Evolutionary conservation across 257 asterid species (phyloP), one percentile per base, ranked within the genome.

Genomic region (Solanum dulcamara): DNA sequence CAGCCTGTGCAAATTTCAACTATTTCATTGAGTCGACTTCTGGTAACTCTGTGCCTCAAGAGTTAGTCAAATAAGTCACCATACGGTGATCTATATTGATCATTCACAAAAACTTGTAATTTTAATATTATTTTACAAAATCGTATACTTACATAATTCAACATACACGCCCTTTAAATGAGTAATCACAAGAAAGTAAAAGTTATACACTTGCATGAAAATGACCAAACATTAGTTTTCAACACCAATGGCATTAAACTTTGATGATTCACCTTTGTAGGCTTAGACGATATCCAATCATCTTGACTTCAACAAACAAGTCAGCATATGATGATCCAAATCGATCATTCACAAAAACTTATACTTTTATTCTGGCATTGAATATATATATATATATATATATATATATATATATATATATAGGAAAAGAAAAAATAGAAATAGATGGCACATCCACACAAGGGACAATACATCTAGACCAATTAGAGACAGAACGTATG

Each of bases 21-120:
- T 74, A 42, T 15, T 42, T 0, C 0, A 72, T 0, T 0, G 4
- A 40, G 8, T 57, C 14, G 0, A n/a, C 1, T 1, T 57, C 2
- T 57, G 5, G 6, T 57, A 72, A n/a, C 17, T 72, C 0, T 72
- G 35, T 6, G 20, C 2, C 9, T 40, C 6, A 8, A 72, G 10
- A 71, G 1, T 11, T 38, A 13, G 20, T 5, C 2, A 64, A 66
- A 15, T 18, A 15, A 32, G 24, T 32, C 0, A 7, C 6, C 6
- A 32, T 15, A 3, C 12, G 6, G 1, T 2, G 7, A 67, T 66
- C 13, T 4, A 67, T 7, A 67, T 30, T 13, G 35, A 18, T 66
- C 37, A 62, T 66, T 66, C 40, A 15, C 6, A 30, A 15, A 30
- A 6, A 8, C 13, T 14, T 7, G 42, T 66, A 66, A 12, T 32